Conservation (phyloP, 352 stramenopile genomes). For the Globisporangium yorkense region DNA sequence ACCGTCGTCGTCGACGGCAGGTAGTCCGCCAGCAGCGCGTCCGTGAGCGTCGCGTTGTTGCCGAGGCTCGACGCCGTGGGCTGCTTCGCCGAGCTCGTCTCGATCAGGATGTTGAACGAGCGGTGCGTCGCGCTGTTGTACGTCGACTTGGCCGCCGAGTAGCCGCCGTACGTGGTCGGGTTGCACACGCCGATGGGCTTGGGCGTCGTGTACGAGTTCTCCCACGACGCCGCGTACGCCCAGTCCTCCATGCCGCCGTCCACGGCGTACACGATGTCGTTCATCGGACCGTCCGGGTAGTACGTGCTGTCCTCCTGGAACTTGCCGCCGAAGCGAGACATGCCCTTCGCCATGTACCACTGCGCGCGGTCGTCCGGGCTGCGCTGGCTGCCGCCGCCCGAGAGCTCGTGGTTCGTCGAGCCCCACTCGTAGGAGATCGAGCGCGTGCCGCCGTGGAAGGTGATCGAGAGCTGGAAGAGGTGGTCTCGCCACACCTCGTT, state of each 20-base stretch:
- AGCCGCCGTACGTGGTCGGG: conserved; percentile 83
- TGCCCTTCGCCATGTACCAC: conserved; percentile 37
- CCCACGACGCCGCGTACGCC: conserved; percentile 87
- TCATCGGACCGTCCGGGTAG: conserved; percentile 84
- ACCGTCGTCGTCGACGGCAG: conserved; percentile 40
- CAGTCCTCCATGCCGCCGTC: conserved; percentile 96
- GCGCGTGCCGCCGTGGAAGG: conserved; percentile 95
- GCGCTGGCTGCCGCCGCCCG: conserved; percentile 29
- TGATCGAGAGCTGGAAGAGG: conserved; percentile 94
- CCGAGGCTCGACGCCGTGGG: conserved; percentile 65
- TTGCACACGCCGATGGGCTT: conserved; percentile 66
- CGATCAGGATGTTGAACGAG: conserved; percentile 93
- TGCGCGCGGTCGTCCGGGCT: conserved; percentile 54
- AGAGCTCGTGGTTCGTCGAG: conserved; percentile 71
- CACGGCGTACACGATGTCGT: conserved; percentile 94
- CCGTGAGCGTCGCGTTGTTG: conserved; percentile 37
- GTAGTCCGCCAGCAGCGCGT: conserved; percentile 41
- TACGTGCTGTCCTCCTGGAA: conserved; percentile 52
- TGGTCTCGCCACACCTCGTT: conserved; percentile 96
- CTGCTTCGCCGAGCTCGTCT: conserved; percentile 89
- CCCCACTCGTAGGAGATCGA: conserved; percentile 97
- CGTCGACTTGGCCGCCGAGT: conserved; percentile 71
- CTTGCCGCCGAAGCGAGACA: conserved; percentile 63
- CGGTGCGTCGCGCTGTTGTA: conserved; percentile 91
- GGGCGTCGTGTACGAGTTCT: conserved; percentile 41